Conservation (phyloP, 805 yeast species). For the Candida hispaniensis region DNA sequence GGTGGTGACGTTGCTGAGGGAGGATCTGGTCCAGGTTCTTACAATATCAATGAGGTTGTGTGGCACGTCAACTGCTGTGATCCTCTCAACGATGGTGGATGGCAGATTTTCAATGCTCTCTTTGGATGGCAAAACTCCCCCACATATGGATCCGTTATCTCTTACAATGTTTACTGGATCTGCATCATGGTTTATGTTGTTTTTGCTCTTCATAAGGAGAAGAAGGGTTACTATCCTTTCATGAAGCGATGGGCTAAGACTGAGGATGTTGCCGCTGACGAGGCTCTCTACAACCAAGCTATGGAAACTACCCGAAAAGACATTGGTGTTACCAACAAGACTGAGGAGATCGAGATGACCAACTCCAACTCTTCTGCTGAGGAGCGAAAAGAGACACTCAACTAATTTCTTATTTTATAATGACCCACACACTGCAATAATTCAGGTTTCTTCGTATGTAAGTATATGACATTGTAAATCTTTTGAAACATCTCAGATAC, state of each 20-base stretch:
- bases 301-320: slow-evolving; percentile 2
- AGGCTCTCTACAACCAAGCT: slow-evolving; percentile 5
- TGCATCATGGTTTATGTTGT: slow-evolving; percentile 42
- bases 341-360: not conserved
- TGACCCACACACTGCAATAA: no score
- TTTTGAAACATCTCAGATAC: no score
- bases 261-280: slow-evolving; percentile 1
- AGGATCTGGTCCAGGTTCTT: slow-evolving; percentile 94
- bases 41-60: slow-evolving; percentile 64
- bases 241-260: slow-evolving; percentile 12
- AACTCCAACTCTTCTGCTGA: not conserved
- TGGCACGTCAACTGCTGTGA: slow-evolving; percentile 98
- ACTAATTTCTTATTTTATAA: no score
- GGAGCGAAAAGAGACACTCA: slow-evolving; percentile 7
- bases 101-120: slow-evolving; percentile 93
- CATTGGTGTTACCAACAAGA: not conserved
- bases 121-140: slow-evolving; percentile 98
- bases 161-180: slow-evolving; percentile 87
- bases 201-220: slow-evolving; percentile 75
- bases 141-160: slow-evolving; percentile 80
- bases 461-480: no score
- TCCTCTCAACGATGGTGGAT: slow-evolving; percentile 83
- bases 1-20: slow-evolving; percentile 95
- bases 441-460: no score
- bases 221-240: slow-evolving; percentile 36